Conservation (phyloP, 75 land plant genomes). For the Ceratopteris richardii region DNA sequence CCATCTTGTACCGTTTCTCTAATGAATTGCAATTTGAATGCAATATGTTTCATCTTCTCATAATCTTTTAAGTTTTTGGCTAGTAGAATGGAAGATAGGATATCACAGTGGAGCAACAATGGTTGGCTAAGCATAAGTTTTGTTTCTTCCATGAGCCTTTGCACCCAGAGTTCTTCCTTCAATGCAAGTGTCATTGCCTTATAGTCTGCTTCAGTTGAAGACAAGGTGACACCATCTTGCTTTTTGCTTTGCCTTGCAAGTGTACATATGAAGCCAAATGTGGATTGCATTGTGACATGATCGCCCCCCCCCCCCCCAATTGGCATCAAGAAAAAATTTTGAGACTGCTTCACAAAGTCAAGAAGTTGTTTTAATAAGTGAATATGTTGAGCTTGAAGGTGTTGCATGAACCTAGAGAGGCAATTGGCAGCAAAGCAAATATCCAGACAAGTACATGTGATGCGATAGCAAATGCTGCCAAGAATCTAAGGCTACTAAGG, state of each 20-base stretch:
- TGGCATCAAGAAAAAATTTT: no score
- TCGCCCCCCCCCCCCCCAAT: conserved; percentile 25
- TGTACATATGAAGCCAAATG: conserved; percentile 17
- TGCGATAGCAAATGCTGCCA: no score
- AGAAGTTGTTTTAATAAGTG: no score
- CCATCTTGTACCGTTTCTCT: background rate
- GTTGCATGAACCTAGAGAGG: no score
- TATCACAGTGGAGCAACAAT: conserved; percentile 12
- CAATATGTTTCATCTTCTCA: conserved; percentile 10
- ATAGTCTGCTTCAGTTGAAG: background rate
- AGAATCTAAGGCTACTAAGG: no score
- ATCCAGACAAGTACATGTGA: no score
- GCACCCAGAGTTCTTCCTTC: conserved; percentile 14
- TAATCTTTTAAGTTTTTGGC: conserved; percentile 23
- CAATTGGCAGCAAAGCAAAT: no score
- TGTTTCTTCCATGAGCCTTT: conserved; percentile 6
- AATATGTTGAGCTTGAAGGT: no score
- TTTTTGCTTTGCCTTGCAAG: conserved; percentile 21
- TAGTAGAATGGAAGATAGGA: conserved; percentile 15
- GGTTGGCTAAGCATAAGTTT: background rate
- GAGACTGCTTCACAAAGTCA: no score
- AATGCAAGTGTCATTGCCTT: background rate
- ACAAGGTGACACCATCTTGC: background rate
- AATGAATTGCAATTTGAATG: no score
- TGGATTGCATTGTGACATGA: conserved; percentile 11